Evolutionary conservation across 345 rosid genomes (phyloP), one percentile per base, ranked within the genome.

Genomic region (Conringia planisiliqua): DNA sequence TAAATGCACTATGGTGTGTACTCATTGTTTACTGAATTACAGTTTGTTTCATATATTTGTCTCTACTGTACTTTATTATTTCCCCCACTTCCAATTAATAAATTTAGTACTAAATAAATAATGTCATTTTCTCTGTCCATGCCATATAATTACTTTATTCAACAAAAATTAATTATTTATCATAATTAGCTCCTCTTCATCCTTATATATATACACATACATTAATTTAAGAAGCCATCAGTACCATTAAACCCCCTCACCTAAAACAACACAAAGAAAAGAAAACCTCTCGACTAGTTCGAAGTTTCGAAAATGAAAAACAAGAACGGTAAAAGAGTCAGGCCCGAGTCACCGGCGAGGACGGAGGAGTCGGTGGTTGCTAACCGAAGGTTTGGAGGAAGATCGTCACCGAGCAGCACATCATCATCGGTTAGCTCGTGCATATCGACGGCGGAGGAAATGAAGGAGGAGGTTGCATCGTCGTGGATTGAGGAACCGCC

Each of bases 391-490:
- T n/a, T 29, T 58, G 7, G 29, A 74, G 30, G 50, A 58, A 16
- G 62, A 61, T 48, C 74, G 24, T 27, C 70, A 43, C 4, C 70
- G 4, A 68, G 16, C 6, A 24, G 56, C 44, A 60, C 73, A 20
- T 43, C 65, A 62, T 54, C 80, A 46, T 63, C 60, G 46, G 4
- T 14, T 22, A 63, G 11, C 51, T 76, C 80, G 54, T 70, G 75
- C 43, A 0, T 76, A 26, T 50, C 75, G 20, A 76, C 66, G 60
- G n/a, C 26, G 65, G 66, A 69, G 65, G 79, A 75, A 43, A 46
- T 17, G 66, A 70, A 63, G 61, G 80, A 70, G 24, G 80, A 77
- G 67, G 67, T 77, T 56, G 54, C 76, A 47, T 70, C 80, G 47
- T 63, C 80, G 71, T 56, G 67, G 80, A 14, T 6, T 18, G 76